phyloP scores from a whole-genome alignment of 2,329 filamentous ascomycete genomes.

The Clarireedia homoeocarpa region DNA sequence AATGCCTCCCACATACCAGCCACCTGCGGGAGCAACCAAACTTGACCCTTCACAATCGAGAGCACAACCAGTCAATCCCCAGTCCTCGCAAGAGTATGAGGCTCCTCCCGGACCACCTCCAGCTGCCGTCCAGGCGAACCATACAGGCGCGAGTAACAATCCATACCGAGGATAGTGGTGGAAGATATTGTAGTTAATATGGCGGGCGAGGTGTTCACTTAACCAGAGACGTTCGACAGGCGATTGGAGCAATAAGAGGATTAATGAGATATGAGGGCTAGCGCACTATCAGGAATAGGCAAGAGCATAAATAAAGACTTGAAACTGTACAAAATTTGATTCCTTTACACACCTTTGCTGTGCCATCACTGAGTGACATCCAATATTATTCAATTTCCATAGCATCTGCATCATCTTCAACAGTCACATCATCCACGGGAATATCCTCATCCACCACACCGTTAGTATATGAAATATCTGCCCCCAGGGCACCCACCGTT shows the following conservation, averaged over 20 bases:
- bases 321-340: constrained; percentile 1
- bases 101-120: constrained; percentile 45
- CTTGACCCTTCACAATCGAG: constrained; percentile 42
- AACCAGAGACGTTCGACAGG: background rate
- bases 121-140: constrained; percentile 23
- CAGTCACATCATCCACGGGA: constrained; percentile 7
- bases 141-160: constrained; percentile 30
- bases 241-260: background rate
- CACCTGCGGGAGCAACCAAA: constrained; percentile 44
- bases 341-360: background rate
- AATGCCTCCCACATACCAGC: constrained; percentile 48
- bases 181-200: constrained; percentile 16
- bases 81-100: constrained; percentile 32
- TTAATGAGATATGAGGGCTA: background rate
- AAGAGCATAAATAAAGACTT: background rate
- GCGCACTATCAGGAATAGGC: constrained; percentile 31
- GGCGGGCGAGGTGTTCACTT: background rate
- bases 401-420: constrained; percentile 46
- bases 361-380: background rate
- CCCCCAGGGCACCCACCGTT: constrained; percentile 11
- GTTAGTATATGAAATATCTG: constrained; percentile 13
- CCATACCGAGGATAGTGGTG: constrained; percentile 25
- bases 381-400: constrained; percentile 51
- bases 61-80: constrained; percentile 24
- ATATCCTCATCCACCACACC: background rate